Conservation (phyloP, 495 filamentous ascomycete genomes). For the Hypoxylon fuscum region DNA sequence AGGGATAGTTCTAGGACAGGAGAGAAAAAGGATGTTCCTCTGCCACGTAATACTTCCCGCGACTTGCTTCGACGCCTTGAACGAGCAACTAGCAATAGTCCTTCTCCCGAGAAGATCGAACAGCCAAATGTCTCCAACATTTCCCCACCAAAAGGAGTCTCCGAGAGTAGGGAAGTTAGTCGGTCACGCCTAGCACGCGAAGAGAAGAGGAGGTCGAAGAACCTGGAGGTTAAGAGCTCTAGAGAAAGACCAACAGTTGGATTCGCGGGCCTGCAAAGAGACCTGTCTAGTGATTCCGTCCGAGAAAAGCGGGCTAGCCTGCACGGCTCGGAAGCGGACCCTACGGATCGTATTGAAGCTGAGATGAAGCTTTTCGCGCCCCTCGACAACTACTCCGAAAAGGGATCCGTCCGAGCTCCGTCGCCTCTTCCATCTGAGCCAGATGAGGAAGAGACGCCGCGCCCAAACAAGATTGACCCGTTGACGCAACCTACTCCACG, state of each 20-base stretch:
- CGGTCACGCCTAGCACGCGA: slow-evolving; percentile 25
- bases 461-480: slow-evolving; percentile 52
- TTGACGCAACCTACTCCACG: slow-evolving; percentile 60
- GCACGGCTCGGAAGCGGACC: slow-evolving; percentile 61
- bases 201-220: slow-evolving; percentile 30
- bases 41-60: slow-evolving; percentile 65
- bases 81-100: slow-evolving; percentile 66
- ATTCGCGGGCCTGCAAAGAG: slow-evolving; percentile 49
- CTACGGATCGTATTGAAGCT: slow-evolving; percentile 62
- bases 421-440: slow-evolving; percentile 51
- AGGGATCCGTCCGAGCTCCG: slow-evolving; percentile 58
- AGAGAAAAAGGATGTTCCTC: not conserved
- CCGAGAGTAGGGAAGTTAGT: slow-evolving; percentile 18
- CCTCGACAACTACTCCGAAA: slow-evolving; percentile 62
- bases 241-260: slow-evolving; percentile 50
- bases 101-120: slow-evolving; percentile 38
- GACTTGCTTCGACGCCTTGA: slow-evolving; percentile 72
- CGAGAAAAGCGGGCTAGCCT: slow-evolving; percentile 50
- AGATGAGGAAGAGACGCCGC: slow-evolving; percentile 56
- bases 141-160: not conserved
- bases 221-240: slow-evolving; percentile 38
- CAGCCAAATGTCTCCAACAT: slow-evolving; percentile 17
- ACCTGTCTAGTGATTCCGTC: slow-evolving; percentile 50
- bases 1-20: not conserved
- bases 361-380: slow-evolving; percentile 65